These are phyloP conservation scores for Penicillium longicatenatum DNA, from an alignment of 495 filamentous ascomycete genomes.

Conservation along the genomic window DNA sequence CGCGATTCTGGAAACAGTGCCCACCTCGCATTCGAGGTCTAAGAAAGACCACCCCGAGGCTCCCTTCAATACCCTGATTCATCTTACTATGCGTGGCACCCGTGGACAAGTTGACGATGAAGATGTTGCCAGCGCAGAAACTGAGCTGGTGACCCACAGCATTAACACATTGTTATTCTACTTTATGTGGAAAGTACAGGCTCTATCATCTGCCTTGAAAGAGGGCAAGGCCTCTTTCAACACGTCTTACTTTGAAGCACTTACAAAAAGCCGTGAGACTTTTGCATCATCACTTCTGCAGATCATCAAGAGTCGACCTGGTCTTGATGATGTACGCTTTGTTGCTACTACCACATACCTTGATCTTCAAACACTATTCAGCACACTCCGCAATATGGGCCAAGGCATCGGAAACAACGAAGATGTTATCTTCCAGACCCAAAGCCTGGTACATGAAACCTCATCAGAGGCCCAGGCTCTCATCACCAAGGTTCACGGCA, in stretches of 20 bases:
- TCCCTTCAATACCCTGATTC: constrained; percentile 69
- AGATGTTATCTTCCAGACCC: constrained; percentile 52
- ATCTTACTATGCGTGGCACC: constrained; percentile 65
- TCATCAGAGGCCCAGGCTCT: constrained; percentile 55
- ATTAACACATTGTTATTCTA: constrained; percentile 78
- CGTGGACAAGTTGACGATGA: constrained; percentile 60
- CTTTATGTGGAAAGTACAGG: constrained; percentile 89
- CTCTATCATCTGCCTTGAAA: constrained; percentile 38
- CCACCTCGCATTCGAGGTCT: constrained; percentile 46
- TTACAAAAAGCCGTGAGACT: constrained; percentile 46
- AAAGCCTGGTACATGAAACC: constrained; percentile 66
- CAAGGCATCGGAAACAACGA: constrained; percentile 47
- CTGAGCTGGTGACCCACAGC: constrained; percentile 71
- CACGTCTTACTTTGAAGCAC: constrained; percentile 49
- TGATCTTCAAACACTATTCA: constrained; percentile 79
- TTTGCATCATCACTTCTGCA: constrained; percentile 63
- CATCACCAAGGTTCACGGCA: constrained; percentile 71
- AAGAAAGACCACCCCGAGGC: constrained; percentile 45
- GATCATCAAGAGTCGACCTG: constrained; percentile 58
- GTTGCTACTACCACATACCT: constrained; percentile 73
- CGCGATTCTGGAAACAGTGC: constrained; percentile 65
- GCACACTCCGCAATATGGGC: constrained; percentile 60
- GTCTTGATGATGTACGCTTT: constrained; percentile 75
- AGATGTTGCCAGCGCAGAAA: constrained; percentile 67
- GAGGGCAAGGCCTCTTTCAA: constrained; percentile 50